Base-by-base conservation (phyloP, 352 stramenopile species). In the Phytophthora idaei region DNA sequence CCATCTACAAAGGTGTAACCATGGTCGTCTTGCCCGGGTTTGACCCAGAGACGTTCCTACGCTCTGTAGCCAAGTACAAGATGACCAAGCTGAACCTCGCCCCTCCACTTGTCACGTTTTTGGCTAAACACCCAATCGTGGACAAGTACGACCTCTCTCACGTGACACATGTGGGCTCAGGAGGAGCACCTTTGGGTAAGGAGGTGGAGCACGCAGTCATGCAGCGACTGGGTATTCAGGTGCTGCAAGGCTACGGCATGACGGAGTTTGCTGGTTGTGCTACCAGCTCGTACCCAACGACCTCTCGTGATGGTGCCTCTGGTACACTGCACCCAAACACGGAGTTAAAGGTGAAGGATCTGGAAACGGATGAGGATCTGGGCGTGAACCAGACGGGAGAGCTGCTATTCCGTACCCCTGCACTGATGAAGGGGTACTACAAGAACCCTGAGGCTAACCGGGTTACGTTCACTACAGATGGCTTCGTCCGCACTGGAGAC, bases 351-450 rank as follows among this genome's bases (percentile, higher is more conserved):
- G 68, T 94, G 29, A 69, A 80, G 29, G 81, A 80, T 52, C 48
- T 80, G 10, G 61, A 74, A 2, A 87, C 80, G 1, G 74, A 65
- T 21, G 44, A 85, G 42, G 76, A 88, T 17, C 45, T 92, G 10
- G 31, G 36, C 0, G 25, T 61, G 7, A 77, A 82, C 50, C 36
- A 76, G 45, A 61, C 60, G 14, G 93, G 93, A 48, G 93, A 98
- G 74, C 67, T 98, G 1, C 72, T 86, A 28, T 90, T 95, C 61
- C 88, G 92, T 45, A 90, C 87, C 39, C 94, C 93, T 5, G 90
- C 97, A 66, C 79, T 97, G n/a, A 98, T 98, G 93, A 79, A 90
- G 56, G 92, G 94, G 10, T 98, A 98, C 68, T 80, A 96, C n/a
- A 84, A 97, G 55, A 89, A 95, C 54, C 68, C 78, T 0, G 83